These are phyloP conservation scores for Polymyxa betae DNA, from an alignment of 208 protist genomes.

Conservation along the genomic window DNA sequence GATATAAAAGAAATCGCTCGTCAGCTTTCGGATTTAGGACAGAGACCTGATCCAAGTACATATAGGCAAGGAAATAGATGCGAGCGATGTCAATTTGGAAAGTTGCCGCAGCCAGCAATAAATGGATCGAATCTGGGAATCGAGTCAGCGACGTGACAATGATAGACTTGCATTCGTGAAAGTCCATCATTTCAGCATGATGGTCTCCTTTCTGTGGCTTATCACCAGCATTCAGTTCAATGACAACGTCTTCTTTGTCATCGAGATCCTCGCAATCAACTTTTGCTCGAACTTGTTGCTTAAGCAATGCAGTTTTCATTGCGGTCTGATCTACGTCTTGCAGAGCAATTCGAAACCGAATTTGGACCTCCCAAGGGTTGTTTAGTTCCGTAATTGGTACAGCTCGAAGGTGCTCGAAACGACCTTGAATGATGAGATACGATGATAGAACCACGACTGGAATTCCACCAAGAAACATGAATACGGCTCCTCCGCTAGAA, in stretches of 20 bases:
- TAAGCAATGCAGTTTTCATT: not conserved
- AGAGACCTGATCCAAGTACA: not conserved
- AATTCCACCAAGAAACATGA: constrained; percentile 44
- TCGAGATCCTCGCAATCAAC: not conserved
- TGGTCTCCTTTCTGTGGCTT: not conserved
- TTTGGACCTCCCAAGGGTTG: constrained; percentile 16
- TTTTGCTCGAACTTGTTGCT: not conserved
- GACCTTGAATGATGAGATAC: not conserved
- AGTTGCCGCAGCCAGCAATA: not conserved
- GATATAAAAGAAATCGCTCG: not conserved
- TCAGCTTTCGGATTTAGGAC: not conserved
- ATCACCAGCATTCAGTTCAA: not conserved
- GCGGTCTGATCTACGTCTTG: not conserved
- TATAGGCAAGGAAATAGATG: constrained; percentile 23
- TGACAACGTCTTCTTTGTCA: not conserved
- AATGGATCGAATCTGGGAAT: not conserved
- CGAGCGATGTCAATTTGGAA: not conserved
- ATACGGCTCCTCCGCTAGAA: constrained; percentile 11
- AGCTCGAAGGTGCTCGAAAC: constrained; percentile 5
- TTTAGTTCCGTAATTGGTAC: not conserved
- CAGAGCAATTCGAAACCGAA: not conserved
- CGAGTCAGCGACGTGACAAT: not conserved
- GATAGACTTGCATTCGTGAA: not conserved
- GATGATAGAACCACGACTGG: not conserved
- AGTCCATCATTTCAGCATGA: not conserved